Evolutionary conservation across 139 green algal species (phyloP), one percentile per base, ranked within the genome.

Genomic region (Chlorella sp.): DNA sequence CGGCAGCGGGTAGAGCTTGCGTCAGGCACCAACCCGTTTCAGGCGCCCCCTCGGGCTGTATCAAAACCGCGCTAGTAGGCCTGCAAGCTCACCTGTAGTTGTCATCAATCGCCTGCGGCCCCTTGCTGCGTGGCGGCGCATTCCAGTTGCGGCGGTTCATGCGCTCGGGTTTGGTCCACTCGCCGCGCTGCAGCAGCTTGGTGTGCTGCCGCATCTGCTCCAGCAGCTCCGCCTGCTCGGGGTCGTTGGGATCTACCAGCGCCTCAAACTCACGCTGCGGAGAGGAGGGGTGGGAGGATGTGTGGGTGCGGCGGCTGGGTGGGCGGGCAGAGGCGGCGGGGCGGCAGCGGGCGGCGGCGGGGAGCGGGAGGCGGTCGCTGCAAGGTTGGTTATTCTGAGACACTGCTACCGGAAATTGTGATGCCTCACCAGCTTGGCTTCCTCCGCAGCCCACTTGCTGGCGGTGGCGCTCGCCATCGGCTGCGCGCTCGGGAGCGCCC

Each of bases 121-220:
- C n/a, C 41, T 84, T 36, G 62, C 30, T 28, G 43, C 60, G 70
- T 24, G 20, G 38, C 40, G 70, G 32, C 54, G 40, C n/a, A 32
- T 89, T 89, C 81, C 86, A 89, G 73, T 85, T 80, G 43, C 86
- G 62, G 2, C 77, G 56, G 11, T 30, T 38, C 54, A 36, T 34
- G 16, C 68, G 64, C 64, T 54, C 83, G 3, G 81, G 81, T 48
- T 75, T 81, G 54, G 85, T 86, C 86, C 86, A 89, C 68, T 87
- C 86, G 38, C 81, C 86, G 0, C 86, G 68, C 22, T 85, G 64
- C 38, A 89, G 65, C 34, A 51, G 82, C 20, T 46, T 34, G 36
- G 81, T 89, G 38, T 89, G 86, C 41, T 70, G 62, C 26, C 38
- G 51, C 73, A 89, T 89, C 22, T 81, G 40, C 69, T 87, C 86